Evolutionary conservation across 331 rosid species (phyloP).

Genomic region (Prunus yedoensis): DNA sequence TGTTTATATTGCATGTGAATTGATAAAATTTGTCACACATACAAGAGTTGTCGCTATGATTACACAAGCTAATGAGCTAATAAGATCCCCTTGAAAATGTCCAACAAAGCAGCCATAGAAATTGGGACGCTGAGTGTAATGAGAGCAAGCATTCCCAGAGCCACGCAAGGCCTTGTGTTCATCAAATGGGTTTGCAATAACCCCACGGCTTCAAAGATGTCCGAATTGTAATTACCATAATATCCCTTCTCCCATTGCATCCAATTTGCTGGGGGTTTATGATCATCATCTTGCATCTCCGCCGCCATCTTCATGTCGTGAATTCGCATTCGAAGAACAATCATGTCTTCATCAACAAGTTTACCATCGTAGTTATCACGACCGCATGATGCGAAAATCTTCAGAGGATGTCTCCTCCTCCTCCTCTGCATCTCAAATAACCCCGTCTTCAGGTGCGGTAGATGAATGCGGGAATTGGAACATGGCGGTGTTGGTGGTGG

Average conservation of each 20-base stretch:
- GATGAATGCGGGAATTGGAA: background rate
- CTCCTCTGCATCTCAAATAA: conserved; percentile 3
- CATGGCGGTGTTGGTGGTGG: background rate
- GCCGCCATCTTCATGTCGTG: conserved; percentile 41
- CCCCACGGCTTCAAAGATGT: conserved; percentile 54
- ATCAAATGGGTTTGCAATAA: conserved; percentile 47
- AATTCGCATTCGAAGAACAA: conserved; percentile 51
- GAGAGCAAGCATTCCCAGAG: conserved; percentile 35
- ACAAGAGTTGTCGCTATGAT: too few species aligned
- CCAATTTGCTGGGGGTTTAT: conserved; percentile 35
- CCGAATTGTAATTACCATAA: conserved; percentile 35
- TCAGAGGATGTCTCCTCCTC: background rate
- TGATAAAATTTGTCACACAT: too few species aligned
- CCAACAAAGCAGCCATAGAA: conserved; percentile 23
- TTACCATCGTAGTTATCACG: conserved; percentile 40
- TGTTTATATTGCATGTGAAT: too few species aligned
- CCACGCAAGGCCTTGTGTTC: conserved; percentile 54
- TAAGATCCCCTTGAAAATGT: conserved; percentile 12
- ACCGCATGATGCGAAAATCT: conserved; percentile 31
- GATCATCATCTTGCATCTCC: background rate
- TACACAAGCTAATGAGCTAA: background rate
- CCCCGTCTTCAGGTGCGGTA: background rate
- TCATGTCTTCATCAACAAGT: conserved; percentile 58
- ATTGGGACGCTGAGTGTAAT: conserved; percentile 35
- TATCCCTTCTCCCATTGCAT: conserved; percentile 54